Evolutionary conservation across 768 basidiomycete genomes (phyloP), one percentile per base, ranked within the genome.

Genomic region (Pholiota molesta): DNA sequence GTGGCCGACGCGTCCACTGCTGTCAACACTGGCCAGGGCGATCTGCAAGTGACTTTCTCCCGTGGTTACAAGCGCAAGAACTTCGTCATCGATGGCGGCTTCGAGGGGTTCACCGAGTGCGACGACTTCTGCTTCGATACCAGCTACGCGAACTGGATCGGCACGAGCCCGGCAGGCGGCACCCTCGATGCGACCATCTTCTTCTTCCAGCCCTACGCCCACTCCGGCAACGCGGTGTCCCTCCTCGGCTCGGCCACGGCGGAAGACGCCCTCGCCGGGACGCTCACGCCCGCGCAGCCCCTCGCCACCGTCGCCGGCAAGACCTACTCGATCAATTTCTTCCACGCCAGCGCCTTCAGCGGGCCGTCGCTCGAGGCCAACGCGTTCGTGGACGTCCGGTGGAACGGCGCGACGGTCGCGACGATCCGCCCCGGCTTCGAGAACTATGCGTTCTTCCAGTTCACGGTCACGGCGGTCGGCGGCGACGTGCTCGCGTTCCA

Each of bases 21-120:
- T 6, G 74, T 77, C 65, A 83, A 83, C 69, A 73, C 69, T 52
- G 82, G 81, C 26, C 81, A 81, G 60, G 81, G 81, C 40, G 66
- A 75, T 58, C 78, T 83, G 59, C 65, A 74, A 58, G 79, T 83
- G 23, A 81, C 80, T 10, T 76, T 73, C 68, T 82, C 81, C 1
- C 78, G 81, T 29, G 82, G 82, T 5, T 83, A 82, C 70, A 66
- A 62, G 37, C 80, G 82, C 63, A 75, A 68, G 31, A 73, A 76
- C 59, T 68, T 72, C 59, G 61, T 79, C 37, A 28, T 73, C 29
- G 82, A 83, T 62, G 79, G 79, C 1, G 75, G 78, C 2, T 83
- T 83, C 69, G 82, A 83, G 64, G 72, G 69, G 16, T 82, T 71
- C 71, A 72, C 60, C 51, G 71, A 63, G 1, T 80, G 80, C 64